Conservation (phyloP, 495 filamentous ascomycete genomes). For the Hypoxylon rickii region DNA sequence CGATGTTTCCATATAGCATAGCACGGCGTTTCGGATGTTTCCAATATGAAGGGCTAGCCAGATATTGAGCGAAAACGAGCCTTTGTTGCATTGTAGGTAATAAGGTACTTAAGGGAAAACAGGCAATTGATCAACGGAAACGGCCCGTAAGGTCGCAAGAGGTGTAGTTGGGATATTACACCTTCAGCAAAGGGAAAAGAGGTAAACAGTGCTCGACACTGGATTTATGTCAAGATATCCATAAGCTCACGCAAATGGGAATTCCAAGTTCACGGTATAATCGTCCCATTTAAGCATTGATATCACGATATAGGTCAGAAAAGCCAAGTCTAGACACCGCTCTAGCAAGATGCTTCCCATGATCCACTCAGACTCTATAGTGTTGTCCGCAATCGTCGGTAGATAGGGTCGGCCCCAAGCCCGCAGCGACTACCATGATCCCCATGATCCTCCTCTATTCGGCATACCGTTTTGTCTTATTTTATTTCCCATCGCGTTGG, state of each 20-base stretch:
- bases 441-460: constrained; percentile 18
- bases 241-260: constrained; percentile 29
- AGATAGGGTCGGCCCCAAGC: constrained; percentile 1
- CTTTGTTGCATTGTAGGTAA: constrained; percentile 4
- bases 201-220: constrained; percentile 5
- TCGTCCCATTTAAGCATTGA: constrained; percentile 16
- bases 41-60: background rate
- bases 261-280: constrained; percentile 18
- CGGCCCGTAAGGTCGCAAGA: background rate
- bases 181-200: constrained; percentile 5
- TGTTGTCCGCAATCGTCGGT: constrained; percentile 14
- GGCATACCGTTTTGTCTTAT: constrained; percentile 1
- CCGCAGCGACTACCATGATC: background rate
- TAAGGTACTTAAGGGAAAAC: constrained; percentile 1
- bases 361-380: constrained; percentile 20
- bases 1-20: constrained; percentile 30
- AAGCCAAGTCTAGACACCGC: constrained; percentile 28
- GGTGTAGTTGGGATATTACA: constrained; percentile 3
- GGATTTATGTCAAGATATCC: constrained; percentile 26
- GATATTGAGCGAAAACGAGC: constrained; percentile 6
- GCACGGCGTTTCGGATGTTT: constrained; percentile 36
- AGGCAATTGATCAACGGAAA: constrained; percentile 1
- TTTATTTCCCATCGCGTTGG: constrained; percentile 5
- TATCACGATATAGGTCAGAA: constrained; percentile 27
- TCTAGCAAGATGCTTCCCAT: constrained; percentile 31